A percentile compares a stretch with the other conserved stretches of the same genome.
Evolutionary conservation across 2,329 filamentous ascomycete genomes (phyloP).

Genomic region (Capronia coronata): DNA sequence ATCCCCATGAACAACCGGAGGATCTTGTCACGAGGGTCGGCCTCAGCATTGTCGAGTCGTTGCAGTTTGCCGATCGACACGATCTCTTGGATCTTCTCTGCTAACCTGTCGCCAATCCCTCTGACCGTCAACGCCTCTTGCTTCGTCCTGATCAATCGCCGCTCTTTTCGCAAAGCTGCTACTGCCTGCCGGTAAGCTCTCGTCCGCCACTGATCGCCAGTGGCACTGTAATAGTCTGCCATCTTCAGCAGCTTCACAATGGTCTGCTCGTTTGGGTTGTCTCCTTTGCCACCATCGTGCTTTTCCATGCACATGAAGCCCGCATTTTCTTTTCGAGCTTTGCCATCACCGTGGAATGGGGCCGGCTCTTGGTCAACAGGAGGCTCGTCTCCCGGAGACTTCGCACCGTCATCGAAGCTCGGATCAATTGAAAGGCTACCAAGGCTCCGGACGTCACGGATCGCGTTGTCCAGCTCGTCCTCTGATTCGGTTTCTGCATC

Average conservation of each 20-base stretch:
- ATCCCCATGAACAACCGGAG: slow-evolving; percentile 68
- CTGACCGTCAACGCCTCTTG: slow-evolving; percentile 63
- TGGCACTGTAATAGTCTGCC: slow-evolving; percentile 67
- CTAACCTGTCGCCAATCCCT: slow-evolving; percentile 65
- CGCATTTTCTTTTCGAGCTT: slow-evolving; percentile 30
- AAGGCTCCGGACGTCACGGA: slow-evolving; percentile 13
- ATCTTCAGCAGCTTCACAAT: slow-evolving; percentile 73
- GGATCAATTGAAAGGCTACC: not conserved
- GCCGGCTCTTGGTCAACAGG: slow-evolving; percentile 4
- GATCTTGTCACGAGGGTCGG: slow-evolving; percentile 58
- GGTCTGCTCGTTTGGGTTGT: slow-evolving; percentile 67
- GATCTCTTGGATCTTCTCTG: slow-evolving; percentile 85
- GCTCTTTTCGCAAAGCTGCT: slow-evolving; percentile 61
- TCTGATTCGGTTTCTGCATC: slow-evolving; percentile 31
- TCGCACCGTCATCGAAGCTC: slow-evolving; percentile 5
- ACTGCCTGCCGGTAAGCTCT: slow-evolving; percentile 72
- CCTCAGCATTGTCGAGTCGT: slow-evolving; percentile 62
- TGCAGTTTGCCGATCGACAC: slow-evolving; percentile 64
- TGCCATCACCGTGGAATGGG: not conserved
- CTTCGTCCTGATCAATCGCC: slow-evolving; percentile 57
- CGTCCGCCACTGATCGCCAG: slow-evolving; percentile 70
- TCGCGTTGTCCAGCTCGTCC: slow-evolving; percentile 32
- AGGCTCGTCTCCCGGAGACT: not conserved
- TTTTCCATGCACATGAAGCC: slow-evolving; percentile 57
- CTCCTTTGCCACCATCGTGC: slow-evolving; percentile 40